Base-by-base conservation (phyloP, 805 yeast genomes). In the Hanseniaspora pseudoguilliermondii region DNA sequence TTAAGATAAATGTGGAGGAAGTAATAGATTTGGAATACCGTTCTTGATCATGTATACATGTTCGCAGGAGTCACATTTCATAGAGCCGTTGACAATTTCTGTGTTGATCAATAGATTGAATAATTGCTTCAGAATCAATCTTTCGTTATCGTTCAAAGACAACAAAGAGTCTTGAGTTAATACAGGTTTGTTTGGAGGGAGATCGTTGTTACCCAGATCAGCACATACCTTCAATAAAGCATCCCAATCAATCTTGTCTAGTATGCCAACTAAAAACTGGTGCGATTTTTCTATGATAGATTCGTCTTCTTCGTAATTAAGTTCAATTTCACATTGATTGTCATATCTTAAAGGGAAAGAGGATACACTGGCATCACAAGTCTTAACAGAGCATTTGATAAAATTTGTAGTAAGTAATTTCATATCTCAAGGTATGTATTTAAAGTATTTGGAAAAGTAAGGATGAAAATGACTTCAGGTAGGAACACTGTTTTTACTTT, bases 381-480 rank as follows among this genome's bases (percentile, higher is more conserved):
- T 64, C 64, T 84, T 83, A 59, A 88, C 85, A 0, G 97, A 89
- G 70, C 98, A 93, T 67, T 84, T 88, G 59, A 93, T 95, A 70
- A 93, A 93, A 70, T 93, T 93, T 13, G 97, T 86, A n/a, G 98
- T 91, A 29, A 93, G 73, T 64, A 91, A 81, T 72, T 93, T 91
- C 98, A 91, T 91, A 34, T 16, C 5, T 10, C 46, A 18, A 25
- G 21, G 18, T 43, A 6, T 27, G 5, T 4, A 27, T 27, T 42
- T 6, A 42, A 2, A 11, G 25, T 6, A 42, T 6, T 9, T 10
- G 34, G 2, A 29, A 5, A 29, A 9, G 4, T 10, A 29, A 29
- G 8, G 34, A 29, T 29, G 15, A 11, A 32, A 32, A 5, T 10
- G 7, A 11, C 8, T 32, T 13, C 11, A 15, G 35, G 15, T 32